Base-by-base conservation (phyloP, 2,329 filamentous ascomycete genomes). In the Colletotrichum sp. region DNA sequence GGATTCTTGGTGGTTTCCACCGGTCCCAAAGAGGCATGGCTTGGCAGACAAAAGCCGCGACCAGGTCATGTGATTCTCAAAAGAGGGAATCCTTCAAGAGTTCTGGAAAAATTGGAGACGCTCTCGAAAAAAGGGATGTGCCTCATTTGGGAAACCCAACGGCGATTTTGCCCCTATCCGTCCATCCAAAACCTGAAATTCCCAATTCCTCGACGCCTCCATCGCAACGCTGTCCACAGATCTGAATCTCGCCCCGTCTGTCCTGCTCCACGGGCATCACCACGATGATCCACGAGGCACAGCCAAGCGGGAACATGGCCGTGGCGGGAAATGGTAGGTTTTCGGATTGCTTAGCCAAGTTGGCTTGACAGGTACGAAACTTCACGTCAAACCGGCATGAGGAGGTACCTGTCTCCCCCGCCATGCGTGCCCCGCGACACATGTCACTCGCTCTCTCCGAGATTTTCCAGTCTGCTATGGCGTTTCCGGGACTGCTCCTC, bases 201-300 rank as follows among this genome's bases (percentile, higher is more conserved):
- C 47, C 68, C 72, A 71, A 38, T 33, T 57, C 34, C 47, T 58
- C 55, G 27, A 59, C 27, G 65, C 65, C 65, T 68, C 27, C 62
- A 65, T 73, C 68, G 29, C 67, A 66, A 36, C 33, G n/a, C 70
- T 65, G 68, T 73, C 71, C 71, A 71, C 71, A 73, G 71, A 73
- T 71, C 62, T 71, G 71, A 66, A 57, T 70, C 62, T 62, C 27
- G 71, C 71, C 71, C 71, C 71, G 68, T 73, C 71, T 73, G 66
- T 73, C 38, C 36, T 66, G 43, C 68, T 74, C 72, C 72, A 67
- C 63, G 59, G 47, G 12, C 21, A 54, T 73, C 61, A 71, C 54
- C 47, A 55, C 54, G 21, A 71, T 58, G 57, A 54, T 71, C 69
- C 69, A 71, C 63, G 54, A 33, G 54, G n/a, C 33, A 61, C n/a